Conservation (phyloP, 2,329 filamentous ascomycete genomes). For the Monilinia laxa region DNA sequence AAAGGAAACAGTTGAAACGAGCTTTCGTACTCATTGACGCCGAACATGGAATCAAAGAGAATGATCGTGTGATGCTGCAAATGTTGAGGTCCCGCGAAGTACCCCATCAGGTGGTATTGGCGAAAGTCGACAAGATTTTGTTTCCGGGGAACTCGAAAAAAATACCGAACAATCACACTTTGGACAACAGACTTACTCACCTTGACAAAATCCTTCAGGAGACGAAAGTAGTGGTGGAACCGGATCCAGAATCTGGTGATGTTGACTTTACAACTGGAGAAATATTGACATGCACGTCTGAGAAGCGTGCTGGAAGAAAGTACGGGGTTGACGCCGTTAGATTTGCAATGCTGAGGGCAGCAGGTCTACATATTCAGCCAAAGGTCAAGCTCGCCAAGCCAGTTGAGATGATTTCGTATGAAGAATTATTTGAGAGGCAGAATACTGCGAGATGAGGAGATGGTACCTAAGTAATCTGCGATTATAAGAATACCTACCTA, state of each 20-base stretch:
- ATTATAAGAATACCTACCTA: too few relatives aligned
- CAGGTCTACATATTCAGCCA: slow-evolving; percentile 50
- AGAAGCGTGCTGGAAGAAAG: slow-evolving; percentile 48
- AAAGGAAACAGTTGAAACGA: slow-evolving; percentile 57
- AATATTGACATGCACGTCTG: slow-evolving; percentile 57
- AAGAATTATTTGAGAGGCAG: slow-evolving; percentile 31
- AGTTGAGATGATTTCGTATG: slow-evolving; percentile 38
- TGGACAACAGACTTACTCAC: slow-evolving; percentile 40
- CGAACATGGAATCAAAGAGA: slow-evolving; percentile 61
- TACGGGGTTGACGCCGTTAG: slow-evolving; percentile 62
- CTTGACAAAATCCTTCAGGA: slow-evolving; percentile 44
- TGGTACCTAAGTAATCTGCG: not conserved
- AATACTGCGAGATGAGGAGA: slow-evolving; percentile 26
- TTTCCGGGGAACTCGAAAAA: slow-evolving; percentile 35
- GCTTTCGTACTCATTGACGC: slow-evolving; percentile 66
- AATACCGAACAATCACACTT: slow-evolving; percentile 38
- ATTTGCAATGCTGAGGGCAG: slow-evolving; percentile 63
- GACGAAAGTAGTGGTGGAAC: slow-evolving; percentile 46
- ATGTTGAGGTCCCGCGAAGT: slow-evolving; percentile 57
- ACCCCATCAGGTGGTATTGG: slow-evolving; percentile 64
- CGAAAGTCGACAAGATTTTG: slow-evolving; percentile 62
- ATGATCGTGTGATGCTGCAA: slow-evolving; percentile 56
- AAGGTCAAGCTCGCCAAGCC: slow-evolving; percentile 43
- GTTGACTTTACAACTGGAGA: slow-evolving; percentile 53
- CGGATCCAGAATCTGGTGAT: slow-evolving; percentile 40